A percentile compares a stretch with the other conserved stretches of the same genome.
Conservation (phyloP, 2,329 filamentous ascomycete genomes). For the Claviceps sp. region DNA sequence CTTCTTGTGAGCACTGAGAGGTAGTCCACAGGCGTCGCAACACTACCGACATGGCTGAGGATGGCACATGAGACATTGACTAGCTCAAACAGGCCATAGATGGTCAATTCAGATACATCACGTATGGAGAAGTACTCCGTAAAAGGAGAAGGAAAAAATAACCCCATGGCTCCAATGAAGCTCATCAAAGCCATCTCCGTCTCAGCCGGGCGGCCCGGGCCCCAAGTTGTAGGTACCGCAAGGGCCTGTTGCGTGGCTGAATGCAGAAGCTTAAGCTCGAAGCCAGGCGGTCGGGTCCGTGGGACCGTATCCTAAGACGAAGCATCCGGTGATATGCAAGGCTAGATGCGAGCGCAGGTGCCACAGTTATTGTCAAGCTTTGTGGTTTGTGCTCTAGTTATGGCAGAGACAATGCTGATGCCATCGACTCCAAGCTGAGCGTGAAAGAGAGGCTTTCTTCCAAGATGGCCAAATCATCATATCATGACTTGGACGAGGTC, state of each 20-base stretch:
- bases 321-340: neutral
- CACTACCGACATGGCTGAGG: neutral
- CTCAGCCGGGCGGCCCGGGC: neutral
- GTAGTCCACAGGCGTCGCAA: no score
- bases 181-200: neutral
- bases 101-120: neutral
- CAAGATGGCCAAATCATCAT: neutral
- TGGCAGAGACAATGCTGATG: neutral
- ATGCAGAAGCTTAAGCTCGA: neutral
- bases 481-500: no score
- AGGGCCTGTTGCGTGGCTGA: neutral
- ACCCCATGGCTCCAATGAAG: neutral
- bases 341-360: neutral
- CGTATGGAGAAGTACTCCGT: neutral
- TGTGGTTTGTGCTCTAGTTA: neutral
- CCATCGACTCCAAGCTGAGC: neutral
- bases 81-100: neutral
- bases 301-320: neutral
- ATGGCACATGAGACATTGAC: constrained; percentile 3
- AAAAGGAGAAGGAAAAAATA: neutral
- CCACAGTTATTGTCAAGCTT: neutral
- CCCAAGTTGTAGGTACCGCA: neutral
- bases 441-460: neutral
- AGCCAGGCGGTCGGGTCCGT: constrained; percentile 2
- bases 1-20: no score